These are phyloP conservation scores for Diaporthe sp. DNA, from an alignment of 2,329 filamentous ascomycete genomes.

Conservation along the genomic window DNA sequence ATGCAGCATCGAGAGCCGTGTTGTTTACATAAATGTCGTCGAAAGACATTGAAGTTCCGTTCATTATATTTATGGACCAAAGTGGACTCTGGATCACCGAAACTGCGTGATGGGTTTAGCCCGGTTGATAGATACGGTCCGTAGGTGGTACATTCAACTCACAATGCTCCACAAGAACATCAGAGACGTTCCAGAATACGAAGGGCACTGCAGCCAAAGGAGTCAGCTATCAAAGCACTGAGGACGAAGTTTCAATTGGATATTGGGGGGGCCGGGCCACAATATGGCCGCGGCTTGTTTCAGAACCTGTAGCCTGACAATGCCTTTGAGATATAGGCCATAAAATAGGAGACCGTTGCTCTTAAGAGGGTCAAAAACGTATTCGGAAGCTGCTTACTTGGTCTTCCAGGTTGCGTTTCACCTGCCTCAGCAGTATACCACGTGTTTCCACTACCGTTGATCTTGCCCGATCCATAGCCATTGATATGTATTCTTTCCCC, in stretches of 20 bases:
- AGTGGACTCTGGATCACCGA: slow-evolving; percentile 64
- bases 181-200: slow-evolving; percentile 69
- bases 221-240: too few species aligned
- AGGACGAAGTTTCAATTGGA: too few species aligned
- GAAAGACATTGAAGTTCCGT: slow-evolving; percentile 66
- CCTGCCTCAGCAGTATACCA: slow-evolving; percentile 66
- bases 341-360: too few species aligned
- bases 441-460: slow-evolving; percentile 66
- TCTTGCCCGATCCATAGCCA: slow-evolving; percentile 65
- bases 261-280: too few species aligned
- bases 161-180: slow-evolving; percentile 65
- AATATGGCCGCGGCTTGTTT: too few species aligned
- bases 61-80: slow-evolving; percentile 70
- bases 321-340: too few species aligned
- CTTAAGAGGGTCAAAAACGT: too few species aligned
- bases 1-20: slow-evolving; percentile 62
- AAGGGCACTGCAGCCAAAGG: slow-evolving; percentile 58
- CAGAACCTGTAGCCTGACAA: too few species aligned
- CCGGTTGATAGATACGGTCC: neutral
- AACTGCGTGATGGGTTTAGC: slow-evolving; percentile 46
- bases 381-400: slow-evolving; percentile 47
- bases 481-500: slow-evolving; percentile 65
- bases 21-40: slow-evolving; percentile 65
- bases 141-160: slow-evolving; percentile 8
- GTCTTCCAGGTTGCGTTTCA: slow-evolving; percentile 62